phyloP scores from a whole-genome alignment of 1,139 yeast species.

The Zygosaccharomyces sapae region DNA sequence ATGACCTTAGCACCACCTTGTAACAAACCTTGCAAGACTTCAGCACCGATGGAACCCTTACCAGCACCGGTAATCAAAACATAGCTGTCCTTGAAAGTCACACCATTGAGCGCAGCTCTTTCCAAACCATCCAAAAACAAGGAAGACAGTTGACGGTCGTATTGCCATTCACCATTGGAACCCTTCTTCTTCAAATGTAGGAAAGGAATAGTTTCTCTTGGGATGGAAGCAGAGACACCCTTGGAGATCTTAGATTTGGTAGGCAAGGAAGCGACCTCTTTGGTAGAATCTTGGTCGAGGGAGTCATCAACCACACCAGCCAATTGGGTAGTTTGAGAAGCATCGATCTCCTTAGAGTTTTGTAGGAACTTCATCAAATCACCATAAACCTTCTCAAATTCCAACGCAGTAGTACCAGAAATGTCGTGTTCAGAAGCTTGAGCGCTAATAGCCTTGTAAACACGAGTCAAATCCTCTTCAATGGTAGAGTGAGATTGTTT shows the following conservation, averaged over 20 bases:
- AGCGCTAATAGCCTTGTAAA: slow-evolving; percentile 74
- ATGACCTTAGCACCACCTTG: slow-evolving; percentile 98
- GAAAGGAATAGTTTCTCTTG: slow-evolving; percentile 89
- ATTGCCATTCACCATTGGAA: slow-evolving; percentile 73
- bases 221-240: slow-evolving; percentile 69
- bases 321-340: slow-evolving; percentile 40
- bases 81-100: slow-evolving; percentile 81
- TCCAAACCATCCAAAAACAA: slow-evolving; percentile 85
- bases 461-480: slow-evolving; percentile 75
- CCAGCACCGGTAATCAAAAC: slow-evolving; percentile 98
- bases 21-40: slow-evolving; percentile 86
- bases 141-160: slow-evolving; percentile 74
- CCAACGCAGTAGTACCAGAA: slow-evolving; percentile 59
- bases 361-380: slow-evolving; percentile 73
- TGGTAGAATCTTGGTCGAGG: slow-evolving; percentile 58
- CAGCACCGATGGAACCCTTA: slow-evolving; percentile 98
- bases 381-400: slow-evolving; percentile 75
- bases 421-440: slow-evolving; percentile 47
- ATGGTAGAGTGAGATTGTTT: slow-evolving; percentile 63
- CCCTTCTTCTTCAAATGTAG: slow-evolving; percentile 80
- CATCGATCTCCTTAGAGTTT: slow-evolving; percentile 57
- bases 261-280: slow-evolving; percentile 80
- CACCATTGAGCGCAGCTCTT: slow-evolving; percentile 87
- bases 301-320: slow-evolving; percentile 44
- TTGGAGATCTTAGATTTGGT: slow-evolving; percentile 64